These are phyloP conservation scores for Diaporthe nobilis DNA, from an alignment of 2,329 filamentous ascomycete species.

Conservation along the genomic window DNA sequence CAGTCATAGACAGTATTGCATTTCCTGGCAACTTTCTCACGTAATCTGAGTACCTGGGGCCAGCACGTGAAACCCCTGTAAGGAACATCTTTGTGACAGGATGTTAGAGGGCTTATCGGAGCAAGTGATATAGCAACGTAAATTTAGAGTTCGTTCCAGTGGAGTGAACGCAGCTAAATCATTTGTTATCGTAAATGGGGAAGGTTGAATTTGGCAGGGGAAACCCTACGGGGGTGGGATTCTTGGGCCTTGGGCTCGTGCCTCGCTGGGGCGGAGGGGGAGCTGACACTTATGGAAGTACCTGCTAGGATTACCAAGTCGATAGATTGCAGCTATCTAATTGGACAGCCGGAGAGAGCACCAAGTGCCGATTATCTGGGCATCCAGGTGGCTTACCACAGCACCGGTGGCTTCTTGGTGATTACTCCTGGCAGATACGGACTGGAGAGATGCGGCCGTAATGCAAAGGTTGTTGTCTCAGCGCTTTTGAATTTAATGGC, in stretches of 20 bases:
- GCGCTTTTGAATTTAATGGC: not conserved
- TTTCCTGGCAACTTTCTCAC: not conserved
- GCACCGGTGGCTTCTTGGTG: not conserved
- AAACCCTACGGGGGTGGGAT: not conserved
- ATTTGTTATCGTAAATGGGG: conserved; percentile 32
- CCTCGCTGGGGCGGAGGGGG: not conserved
- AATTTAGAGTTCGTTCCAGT: not conserved
- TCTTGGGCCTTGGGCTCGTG: not conserved
- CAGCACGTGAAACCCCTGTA: not conserved
- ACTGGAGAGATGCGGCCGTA: not conserved
- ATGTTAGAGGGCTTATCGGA: not conserved
- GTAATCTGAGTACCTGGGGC: not conserved
- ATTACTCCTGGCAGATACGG: not conserved
- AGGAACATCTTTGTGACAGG: no score
- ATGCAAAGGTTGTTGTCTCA: not conserved
- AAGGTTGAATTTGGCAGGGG: not conserved
- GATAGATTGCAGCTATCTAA: not conserved
- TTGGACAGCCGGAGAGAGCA: not conserved
- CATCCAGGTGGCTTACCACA: not conserved
- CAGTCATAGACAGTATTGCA: no score
- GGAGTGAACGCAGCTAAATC: not conserved
- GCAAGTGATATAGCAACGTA: not conserved
- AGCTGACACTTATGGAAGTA: not conserved
- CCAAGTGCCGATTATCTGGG: conserved; percentile 1
- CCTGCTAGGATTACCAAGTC: not conserved